Base-by-base conservation (phyloP, 148 eudicot species). In the Fagopyrum homotropicum region DNA sequence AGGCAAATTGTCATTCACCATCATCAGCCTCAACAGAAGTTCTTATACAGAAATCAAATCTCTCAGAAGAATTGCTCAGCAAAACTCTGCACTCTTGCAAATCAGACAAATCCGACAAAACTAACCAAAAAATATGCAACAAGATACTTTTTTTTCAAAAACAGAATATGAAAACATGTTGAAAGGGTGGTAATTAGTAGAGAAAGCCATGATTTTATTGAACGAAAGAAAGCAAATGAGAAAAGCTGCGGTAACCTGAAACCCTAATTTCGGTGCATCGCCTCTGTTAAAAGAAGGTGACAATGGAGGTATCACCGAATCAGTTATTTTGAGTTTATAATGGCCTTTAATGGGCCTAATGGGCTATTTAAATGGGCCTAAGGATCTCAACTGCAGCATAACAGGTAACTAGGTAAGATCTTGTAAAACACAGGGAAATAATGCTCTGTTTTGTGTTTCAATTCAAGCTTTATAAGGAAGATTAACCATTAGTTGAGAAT, bases 1-100 rank as follows among this genome's bases (percentile, higher is more conserved):
- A 66, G 71, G 71, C 71, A 66, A 66, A 29, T 12, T 3, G 19
- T 66, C 45, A 66, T 40, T 66, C 71, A 40, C 14, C 71, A 66
- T 66, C 71, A 66, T 66, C 14, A 46, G 47, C 71, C 71, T 12
- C 71, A 14, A 2, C 15, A 6, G 19, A 6, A 6, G 9, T 66
- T 35, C 14, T 35, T 35, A 35, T 15, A 14, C 0, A 5, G 9
- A 43, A 63, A 22, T 22, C 26, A 22, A 22, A 63, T 29, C 45
- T 12, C 40, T 30, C 7, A n/a, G 9, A 60, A 22, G 26, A 60
- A 26, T 22, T 6, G 3, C 9, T 22, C 19, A 22, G 11, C 66
- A 29, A 29, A 2, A 29, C 0, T 29, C 9, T 30, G 2, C 14
- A 10, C 44, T 16, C 1, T 10, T 11, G 9, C 0, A 61, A 11